Base-by-base conservation (phyloP, 169 alveolate species). In the Pseudocohnilembus persalinus region DNA sequence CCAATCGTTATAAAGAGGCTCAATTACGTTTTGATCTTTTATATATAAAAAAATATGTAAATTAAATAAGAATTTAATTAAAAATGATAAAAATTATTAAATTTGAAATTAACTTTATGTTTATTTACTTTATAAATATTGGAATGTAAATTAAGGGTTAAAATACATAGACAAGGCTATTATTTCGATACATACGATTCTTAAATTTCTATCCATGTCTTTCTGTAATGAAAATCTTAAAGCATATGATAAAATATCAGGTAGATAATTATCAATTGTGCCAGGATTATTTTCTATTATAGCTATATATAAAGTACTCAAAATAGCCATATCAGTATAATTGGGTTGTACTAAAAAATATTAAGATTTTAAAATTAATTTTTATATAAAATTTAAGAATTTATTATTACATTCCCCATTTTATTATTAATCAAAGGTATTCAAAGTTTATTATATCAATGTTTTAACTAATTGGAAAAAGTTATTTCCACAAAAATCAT, bases 401-500 rank as follows among this genome's bases (percentile, higher is more conserved):
- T 20, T 20, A 49, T 49, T 20, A 49, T 49, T 20, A 49, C 20
- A 4, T 49, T 49, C 20, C 20, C 4, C 68, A 4, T 49, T 4
- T 4, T 49, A 49, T 20, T 20, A 4, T 11, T 4, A 20, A 11
- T 49, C 20, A 49, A 49, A 49, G 68, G 68, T 49, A 49, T 49
- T 49, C 20, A 49, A 49, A 49, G 68, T 49, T 4, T 49, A 4
- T 49, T 49, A 20, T 11, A 49, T 49, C 20, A 49, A 20, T 49
- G 20, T 11, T 49, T 49, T 4, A 11, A 79, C 1, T 29, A 64
- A 29, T 33, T 82, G 49, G 72, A 82, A 34, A 33, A 82, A 28
- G n/a, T 34, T 74, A 25, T 26, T 29, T 63, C 84, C 84, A n/a
- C 34, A 79, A 1, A 79, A 49, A 64, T 79, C 84, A 29, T n/a